phyloP scores from a whole-genome alignment of 1,284 basidiomycete genomes.

The Fomitopsis betulina region DNA sequence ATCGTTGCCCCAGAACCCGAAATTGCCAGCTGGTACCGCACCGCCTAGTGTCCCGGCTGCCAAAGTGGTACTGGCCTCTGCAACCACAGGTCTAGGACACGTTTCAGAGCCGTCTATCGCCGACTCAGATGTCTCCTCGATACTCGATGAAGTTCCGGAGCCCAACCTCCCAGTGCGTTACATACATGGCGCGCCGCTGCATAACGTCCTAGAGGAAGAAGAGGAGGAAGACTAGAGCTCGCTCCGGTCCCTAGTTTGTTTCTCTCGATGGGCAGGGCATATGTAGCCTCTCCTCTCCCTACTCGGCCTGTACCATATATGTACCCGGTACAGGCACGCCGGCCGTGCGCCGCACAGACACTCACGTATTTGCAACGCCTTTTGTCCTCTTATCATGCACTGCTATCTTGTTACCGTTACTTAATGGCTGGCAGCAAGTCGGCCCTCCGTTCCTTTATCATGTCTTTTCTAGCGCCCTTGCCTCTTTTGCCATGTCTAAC shows the following conservation, averaged over 20 bases:
- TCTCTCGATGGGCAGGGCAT: background rate
- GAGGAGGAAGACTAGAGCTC: slow-evolving; percentile 44
- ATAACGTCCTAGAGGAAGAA: slow-evolving; percentile 80
- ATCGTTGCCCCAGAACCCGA: slow-evolving; percentile 12
- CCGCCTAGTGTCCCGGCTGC: background rate
- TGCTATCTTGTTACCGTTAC: slow-evolving; percentile 5
- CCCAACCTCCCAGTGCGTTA: slow-evolving; percentile 58
- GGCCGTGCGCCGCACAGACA: background rate
- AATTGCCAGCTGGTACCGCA: background rate
- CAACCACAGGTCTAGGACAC: slow-evolving; percentile 13
- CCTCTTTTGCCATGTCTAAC: background rate
- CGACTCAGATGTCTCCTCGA: slow-evolving; percentile 17
- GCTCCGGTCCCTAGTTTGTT: background rate
- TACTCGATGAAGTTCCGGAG: slow-evolving; percentile 22
- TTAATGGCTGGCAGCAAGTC: background rate
- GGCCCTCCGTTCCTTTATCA: background rate
- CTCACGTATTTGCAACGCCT: background rate
- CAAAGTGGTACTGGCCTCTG: slow-evolving; percentile 8
- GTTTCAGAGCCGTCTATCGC: slow-evolving; percentile 18
- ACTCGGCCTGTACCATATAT: slow-evolving; percentile 1
- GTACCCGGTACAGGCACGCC: background rate
- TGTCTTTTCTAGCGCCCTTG: background rate
- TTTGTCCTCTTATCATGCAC: slow-evolving; percentile 1
- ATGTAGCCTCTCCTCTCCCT: background rate
- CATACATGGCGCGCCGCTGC: slow-evolving; percentile 81